phyloP scores from a whole-genome alignment of 768 basidiomycete genomes.

The Phylloporus rhodoxanthus region DNA sequence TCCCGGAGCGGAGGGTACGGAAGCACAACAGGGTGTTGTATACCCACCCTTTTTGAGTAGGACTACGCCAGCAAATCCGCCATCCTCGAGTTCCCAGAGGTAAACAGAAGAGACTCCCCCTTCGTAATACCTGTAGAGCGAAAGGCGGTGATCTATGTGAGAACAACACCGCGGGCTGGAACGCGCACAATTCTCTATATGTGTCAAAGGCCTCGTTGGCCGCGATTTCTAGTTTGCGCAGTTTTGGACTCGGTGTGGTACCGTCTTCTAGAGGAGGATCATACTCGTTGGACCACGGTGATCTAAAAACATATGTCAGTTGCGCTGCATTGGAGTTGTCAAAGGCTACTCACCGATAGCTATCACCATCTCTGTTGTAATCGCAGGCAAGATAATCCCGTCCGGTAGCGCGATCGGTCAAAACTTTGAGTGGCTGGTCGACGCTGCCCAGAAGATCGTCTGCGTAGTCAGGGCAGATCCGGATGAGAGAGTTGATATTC shows the following conservation, averaged over 20 bases:
- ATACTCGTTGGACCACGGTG: conserved; percentile 98
- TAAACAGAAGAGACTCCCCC: conserved; percentile 97
- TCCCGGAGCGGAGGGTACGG: conserved; percentile 1
- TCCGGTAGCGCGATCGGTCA: conserved; percentile 73
- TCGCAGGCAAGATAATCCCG: conserved; percentile 91
- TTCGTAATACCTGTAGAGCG: conserved; percentile 75
- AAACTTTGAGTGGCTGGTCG: conserved; percentile 85
- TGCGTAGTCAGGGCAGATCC: conserved; percentile 85
- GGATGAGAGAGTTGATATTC: conserved; percentile 77
- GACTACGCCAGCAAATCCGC: conserved; percentile 94
- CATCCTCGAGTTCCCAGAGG: conserved; percentile 96
- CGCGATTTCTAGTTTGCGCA: conserved; percentile 86
- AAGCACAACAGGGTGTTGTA: neutral
- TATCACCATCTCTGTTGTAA: conserved; percentile 89
- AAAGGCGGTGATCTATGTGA: neutral
- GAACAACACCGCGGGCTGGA: neutral
- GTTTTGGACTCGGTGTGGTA: conserved; percentile 73
- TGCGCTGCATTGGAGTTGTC: neutral
- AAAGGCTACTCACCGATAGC: conserved; percentile 52
- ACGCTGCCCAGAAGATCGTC: conserved; percentile 94
- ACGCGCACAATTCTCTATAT: conserved; percentile 83
- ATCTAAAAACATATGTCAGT: conserved; percentile 45
- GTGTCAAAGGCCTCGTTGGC: conserved; percentile 97
- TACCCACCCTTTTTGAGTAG: conserved; percentile 85
- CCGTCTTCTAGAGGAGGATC: conserved; percentile 87